phyloP scores from a whole-genome alignment of 108 stramenopile genomes.

The Conticribra weissflogii region DNA sequence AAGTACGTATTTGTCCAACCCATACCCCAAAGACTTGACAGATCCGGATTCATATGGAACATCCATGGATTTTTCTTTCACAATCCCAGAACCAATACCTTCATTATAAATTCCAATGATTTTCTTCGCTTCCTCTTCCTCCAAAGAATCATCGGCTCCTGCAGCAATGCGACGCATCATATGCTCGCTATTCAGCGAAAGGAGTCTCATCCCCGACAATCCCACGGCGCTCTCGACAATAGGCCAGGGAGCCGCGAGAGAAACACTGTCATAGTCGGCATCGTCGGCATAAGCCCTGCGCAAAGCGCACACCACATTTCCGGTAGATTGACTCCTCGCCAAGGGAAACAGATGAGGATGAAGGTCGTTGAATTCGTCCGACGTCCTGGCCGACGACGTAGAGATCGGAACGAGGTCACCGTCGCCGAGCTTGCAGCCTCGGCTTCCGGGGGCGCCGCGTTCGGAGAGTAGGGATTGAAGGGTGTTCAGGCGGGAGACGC shows the following conservation, averaged over 20 bases:
- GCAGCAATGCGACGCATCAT: conserved; percentile 82
- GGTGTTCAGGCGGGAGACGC: conserved; percentile 70
- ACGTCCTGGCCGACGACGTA: conserved; percentile 7
- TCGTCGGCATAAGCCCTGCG: conserved; percentile 75
- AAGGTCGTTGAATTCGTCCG: conserved; percentile 55
- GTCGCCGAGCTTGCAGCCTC: conserved; percentile 50
- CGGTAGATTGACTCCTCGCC: conserved; percentile 57
- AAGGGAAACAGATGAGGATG: conserved; percentile 78
- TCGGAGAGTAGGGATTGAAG: conserved; percentile 66
- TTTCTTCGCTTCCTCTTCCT: conserved; percentile 24
- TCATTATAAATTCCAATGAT: conserved; percentile 73
- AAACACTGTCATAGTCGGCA: conserved; percentile 51
- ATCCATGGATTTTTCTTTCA: conserved; percentile 56
- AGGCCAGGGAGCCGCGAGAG: conserved; percentile 69
- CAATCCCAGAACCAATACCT: conserved; percentile 52
- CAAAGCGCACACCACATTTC: conserved; percentile 75
- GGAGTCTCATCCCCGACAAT: conserved; percentile 67
- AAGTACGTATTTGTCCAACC: conserved; percentile 80
- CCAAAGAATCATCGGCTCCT: conserved; percentile 62
- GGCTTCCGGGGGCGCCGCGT: conserved; percentile 82
- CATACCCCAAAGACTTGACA: conserved; percentile 77
- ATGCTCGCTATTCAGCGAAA: conserved; percentile 78
- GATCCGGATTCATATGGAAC: conserved; percentile 65
- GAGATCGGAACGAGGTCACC: conserved; percentile 63
- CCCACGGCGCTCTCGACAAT: conserved; percentile 71